Base-by-base conservation (phyloP, 495 filamentous ascomycete genomes). In the Margaritispora aquatica region DNA sequence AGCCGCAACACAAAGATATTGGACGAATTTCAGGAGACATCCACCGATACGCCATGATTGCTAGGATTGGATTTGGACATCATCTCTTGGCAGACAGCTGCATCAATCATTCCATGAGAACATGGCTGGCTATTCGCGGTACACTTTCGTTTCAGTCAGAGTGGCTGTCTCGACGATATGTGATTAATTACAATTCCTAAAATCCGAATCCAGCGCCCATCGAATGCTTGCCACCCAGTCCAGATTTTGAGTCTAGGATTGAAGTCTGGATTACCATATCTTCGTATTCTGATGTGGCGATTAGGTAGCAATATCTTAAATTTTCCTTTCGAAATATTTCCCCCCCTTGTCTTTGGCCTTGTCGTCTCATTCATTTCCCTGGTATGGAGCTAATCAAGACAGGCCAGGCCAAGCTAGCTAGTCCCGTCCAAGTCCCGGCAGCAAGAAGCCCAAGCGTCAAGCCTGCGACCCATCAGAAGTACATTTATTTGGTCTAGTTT, bases 281-380 rank as follows among this genome's bases (percentile, higher is more conserved):
- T 13, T 21, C 52, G 52, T 20, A 36, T 54, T n/a, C n/a, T n/a
- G n/a, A n/a, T n/a, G n/a, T n/a, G n/a, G n/a, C n/a, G n/a, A n/a
- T n/a, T n/a, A n/a, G n/a, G n/a, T n/a, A n/a, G n/a, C n/a, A n/a
- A n/a, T n/a, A n/a, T n/a, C n/a, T n/a, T n/a, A n/a, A n/a, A n/a
- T n/a, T n/a, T n/a, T n/a, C n/a, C n/a, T n/a, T n/a, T n/a, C n/a
- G n/a, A n/a, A n/a, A n/a, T n/a, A n/a, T 54, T 22, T 41, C 41
- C 27, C 9, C 1, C 27, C 19, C 13, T 4, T 54, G 9, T 38
- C 23, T 15, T 54, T 38, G 13, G 17, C 23, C 21, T 20, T 26
- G 24, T 57, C 44, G 57, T 53, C 47, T 59, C 58, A 24, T 49
- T 41, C 53, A 60, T 60, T 60, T 60, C 58, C 58, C 58, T 54